A percentile compares a stretch with the other conserved stretches of the same genome.
phyloP scores from a whole-genome alignment of 345 rosid genomes.

The Arabis alpina region DNA sequence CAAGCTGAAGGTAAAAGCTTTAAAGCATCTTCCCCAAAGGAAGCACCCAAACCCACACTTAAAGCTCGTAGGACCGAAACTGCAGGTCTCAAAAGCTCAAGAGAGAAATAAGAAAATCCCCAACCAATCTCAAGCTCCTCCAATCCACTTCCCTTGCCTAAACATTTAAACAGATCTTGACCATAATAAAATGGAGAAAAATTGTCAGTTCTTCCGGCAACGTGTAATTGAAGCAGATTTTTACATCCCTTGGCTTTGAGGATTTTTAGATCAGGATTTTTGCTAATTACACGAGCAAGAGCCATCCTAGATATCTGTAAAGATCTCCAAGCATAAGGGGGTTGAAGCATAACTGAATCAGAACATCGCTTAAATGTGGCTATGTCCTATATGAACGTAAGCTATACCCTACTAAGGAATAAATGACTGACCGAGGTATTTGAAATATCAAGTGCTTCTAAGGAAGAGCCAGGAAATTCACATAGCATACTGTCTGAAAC shows the following conservation, averaged over 20 bases:
- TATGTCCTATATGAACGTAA: background rate
- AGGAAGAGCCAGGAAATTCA: slow-evolving; percentile 64
- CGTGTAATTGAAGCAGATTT: slow-evolving; percentile 52
- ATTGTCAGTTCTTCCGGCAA: slow-evolving; percentile 28
- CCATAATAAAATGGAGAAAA: slow-evolving; percentile 24
- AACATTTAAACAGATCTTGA: slow-evolving; percentile 44
- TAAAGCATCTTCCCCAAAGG: slow-evolving; percentile 62
- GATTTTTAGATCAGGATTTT: slow-evolving; percentile 62
- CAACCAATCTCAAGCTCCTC: slow-evolving; percentile 72
- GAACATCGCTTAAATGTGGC: background rate
- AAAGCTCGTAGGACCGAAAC: slow-evolving; percentile 50
- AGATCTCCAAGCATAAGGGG: slow-evolving; percentile 20
- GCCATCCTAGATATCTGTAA: slow-evolving; percentile 67
- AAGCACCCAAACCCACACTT: slow-evolving; percentile 77
- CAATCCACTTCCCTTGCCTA: slow-evolving; percentile 55
- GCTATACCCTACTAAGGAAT: background rate
- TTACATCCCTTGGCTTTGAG: slow-evolving; percentile 72
- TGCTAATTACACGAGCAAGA: slow-evolving; percentile 53
- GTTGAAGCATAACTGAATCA: background rate
- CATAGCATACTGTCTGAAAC: slow-evolving; percentile 60
- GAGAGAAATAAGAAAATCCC: slow-evolving; percentile 63
- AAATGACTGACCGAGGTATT: slow-evolving; percentile 65
- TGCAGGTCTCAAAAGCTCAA: slow-evolving; percentile 67
- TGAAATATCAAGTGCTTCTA: slow-evolving; percentile 79
- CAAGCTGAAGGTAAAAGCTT: slow-evolving; percentile 55